A percentile compares a stretch with the other conserved stretches of the same genome.
These are phyloP conservation scores for Rutstroemia sydowiana DNA, from an alignment of 2,329 filamentous ascomycete genomes.

Conservation along the genomic window DNA sequence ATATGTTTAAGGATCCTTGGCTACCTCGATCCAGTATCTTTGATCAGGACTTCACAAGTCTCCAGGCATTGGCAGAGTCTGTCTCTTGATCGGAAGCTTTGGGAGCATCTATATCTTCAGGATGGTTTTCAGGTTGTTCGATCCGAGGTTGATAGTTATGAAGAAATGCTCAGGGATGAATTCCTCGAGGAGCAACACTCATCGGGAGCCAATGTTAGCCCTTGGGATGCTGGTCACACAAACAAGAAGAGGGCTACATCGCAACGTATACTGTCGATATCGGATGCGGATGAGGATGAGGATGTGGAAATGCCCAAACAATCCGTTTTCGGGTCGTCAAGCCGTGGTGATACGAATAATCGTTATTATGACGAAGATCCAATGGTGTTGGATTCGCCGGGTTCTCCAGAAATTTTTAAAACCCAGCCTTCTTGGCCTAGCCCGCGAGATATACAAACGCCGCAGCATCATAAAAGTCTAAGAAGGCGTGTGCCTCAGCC, in stretches of 20 bases:
- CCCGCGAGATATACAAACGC: not conserved
- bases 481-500: conserved; percentile 12
- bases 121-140: conserved; percentile 79
- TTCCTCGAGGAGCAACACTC: conserved; percentile 12
- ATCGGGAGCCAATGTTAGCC: no score
- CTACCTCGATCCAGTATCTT: conserved; percentile 72
- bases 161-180: conserved; percentile 35
- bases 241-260: conserved; percentile 49
- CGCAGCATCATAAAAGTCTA: not conserved
- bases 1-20: conserved; percentile 85
- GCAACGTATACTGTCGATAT: conserved; percentile 25
- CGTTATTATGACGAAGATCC: conserved; percentile 1
- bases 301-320: conserved; percentile 41
- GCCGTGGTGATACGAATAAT: conserved; percentile 2
- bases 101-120: conserved; percentile 72
- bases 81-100: conserved; percentile 75
- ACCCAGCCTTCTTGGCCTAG: not conserved
- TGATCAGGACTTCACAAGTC: conserved; percentile 71
- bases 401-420: not conserved
- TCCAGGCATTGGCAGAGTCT: conserved; percentile 77
- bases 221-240: conserved; percentile 40
- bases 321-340: conserved; percentile 22
- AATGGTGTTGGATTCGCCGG: conserved; percentile 6
- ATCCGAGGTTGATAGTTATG: conserved; percentile 58
- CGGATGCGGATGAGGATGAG: no score